Evolutionary conservation across 148 eudicot genomes (phyloP).

Genomic region (Camellia granthamiana): DNA sequence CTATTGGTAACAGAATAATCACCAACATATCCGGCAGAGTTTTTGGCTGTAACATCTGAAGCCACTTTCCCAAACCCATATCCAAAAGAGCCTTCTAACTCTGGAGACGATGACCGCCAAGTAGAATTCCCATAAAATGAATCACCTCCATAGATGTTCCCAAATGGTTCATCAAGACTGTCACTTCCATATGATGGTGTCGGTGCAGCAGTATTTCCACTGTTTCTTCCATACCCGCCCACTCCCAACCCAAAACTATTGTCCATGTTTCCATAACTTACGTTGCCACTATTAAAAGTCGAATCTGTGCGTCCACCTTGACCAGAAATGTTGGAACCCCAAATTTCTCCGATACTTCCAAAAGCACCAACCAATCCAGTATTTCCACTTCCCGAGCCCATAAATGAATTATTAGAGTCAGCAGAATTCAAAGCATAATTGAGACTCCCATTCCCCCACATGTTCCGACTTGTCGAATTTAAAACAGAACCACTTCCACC

Average conservation of each 20-base stretch:
- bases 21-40: constrained; percentile 75
- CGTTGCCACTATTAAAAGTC: constrained; percentile 30
- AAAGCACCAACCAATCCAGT: constrained; percentile 36
- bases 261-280: constrained; percentile 41
- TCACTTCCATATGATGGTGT: constrained; percentile 45
- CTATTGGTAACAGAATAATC: constrained; percentile 62
- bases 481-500: constrained; percentile 48
- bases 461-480: constrained; percentile 46
- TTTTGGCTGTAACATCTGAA: constrained; percentile 59
- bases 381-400: constrained; percentile 45
- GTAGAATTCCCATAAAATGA: constrained; percentile 44
- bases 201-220: constrained; percentile 27
- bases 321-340: constrained; percentile 58
- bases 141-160: constrained; percentile 47
- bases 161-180: constrained; percentile 47
- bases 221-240: constrained; percentile 47
- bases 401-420: constrained; percentile 33
- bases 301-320: constrained; percentile 49
- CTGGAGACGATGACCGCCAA: constrained; percentile 65
- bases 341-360: constrained; percentile 54
- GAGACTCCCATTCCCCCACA: constrained; percentile 69
- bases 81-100: constrained; percentile 59
- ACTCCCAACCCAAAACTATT: constrained; percentile 33
- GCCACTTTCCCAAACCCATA: constrained; percentile 61
- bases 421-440: constrained; percentile 39